phyloP scores from a whole-genome alignment of 331 rosid species.

The Saraca asoca region DNA sequence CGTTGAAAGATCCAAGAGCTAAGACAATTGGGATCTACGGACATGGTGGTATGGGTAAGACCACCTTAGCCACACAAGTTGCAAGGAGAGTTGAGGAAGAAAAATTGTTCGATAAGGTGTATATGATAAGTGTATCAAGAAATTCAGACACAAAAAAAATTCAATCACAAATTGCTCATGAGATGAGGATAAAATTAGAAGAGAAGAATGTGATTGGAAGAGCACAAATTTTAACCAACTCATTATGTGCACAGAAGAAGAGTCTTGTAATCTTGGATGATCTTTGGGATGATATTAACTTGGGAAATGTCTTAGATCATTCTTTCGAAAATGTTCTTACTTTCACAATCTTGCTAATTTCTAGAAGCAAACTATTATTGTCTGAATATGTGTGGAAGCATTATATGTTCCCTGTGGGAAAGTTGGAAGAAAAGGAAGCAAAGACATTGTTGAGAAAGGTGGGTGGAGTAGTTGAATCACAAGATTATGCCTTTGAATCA shows the following conservation, averaged over 20 bases:
- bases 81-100: neutral
- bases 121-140: neutral
- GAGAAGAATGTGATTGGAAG: neutral
- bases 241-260: neutral
- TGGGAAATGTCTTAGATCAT: too few relatives aligned
- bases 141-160: neutral
- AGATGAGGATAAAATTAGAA: neutral
- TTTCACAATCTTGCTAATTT: too few relatives aligned
- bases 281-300: neutral
- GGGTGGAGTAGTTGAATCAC: neutral
- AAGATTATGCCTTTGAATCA: neutral
- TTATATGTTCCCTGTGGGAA: too few relatives aligned
- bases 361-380: too few relatives aligned
- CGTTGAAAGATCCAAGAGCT: neutral
- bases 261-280: conserved; percentile 1
- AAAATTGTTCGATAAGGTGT: neutral
- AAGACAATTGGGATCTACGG: conserved; percentile 2
- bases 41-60: conserved; percentile 6
- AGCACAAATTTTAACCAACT: neutral
- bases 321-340: too few relatives aligned
- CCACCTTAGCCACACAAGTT: neutral
- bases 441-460: neutral
- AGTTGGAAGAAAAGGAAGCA: neutral
- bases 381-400: too few relatives aligned
- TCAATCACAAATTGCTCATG: neutral